Percentiles rank a stretch among this genome's conserved stretches.
Conservation (phyloP, 106 monocot genomes). For the Narthecium ossifragum region DNA sequence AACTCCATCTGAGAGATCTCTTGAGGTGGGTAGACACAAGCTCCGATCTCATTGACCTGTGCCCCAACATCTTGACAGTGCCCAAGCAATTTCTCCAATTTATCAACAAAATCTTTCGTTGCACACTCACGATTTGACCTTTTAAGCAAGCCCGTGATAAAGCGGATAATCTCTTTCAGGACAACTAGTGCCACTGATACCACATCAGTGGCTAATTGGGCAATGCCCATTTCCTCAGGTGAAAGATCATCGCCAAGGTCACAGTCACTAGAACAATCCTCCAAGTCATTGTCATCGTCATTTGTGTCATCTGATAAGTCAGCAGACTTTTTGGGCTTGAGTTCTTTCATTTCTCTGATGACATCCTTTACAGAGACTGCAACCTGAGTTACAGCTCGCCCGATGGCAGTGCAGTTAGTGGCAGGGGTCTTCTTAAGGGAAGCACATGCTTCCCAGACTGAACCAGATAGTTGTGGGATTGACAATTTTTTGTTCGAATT, state of each 20-base stretch:
- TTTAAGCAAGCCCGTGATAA: conserved; percentile 42
- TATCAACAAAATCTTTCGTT: conserved; percentile 19
- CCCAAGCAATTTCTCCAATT: conserved; percentile 63
- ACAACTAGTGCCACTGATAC: conserved; percentile 35
- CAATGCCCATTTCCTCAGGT: conserved; percentile 47
- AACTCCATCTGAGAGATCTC: conserved; percentile 54
- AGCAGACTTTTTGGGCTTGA: conserved; percentile 25
- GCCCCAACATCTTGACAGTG: conserved; percentile 42
- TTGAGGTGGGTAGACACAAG: conserved; percentile 84
- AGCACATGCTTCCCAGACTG: conserved; percentile 82
- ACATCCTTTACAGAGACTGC: conserved; percentile 85
- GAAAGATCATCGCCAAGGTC: conserved; percentile 46
- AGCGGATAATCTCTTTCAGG: conserved; percentile 70
- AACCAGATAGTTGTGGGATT: conserved; percentile 60
- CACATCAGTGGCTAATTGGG: conserved; percentile 35
- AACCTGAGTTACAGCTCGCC: conserved; percentile 67
- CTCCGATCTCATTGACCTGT: conserved; percentile 77
- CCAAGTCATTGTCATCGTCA: conserved; percentile 10
- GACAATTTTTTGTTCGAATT: conserved; percentile 26
- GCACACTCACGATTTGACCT: conserved; percentile 5
- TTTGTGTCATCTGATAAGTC: conserved; percentile 8
- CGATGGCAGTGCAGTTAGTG: conserved; percentile 62
- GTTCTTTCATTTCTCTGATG: conserved; percentile 72
- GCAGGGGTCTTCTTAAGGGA: conserved; percentile 70
- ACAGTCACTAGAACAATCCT: conserved; percentile 10